Conservation (phyloP, 1,284 basidiomycete species). For the Melampsora americana region DNA sequence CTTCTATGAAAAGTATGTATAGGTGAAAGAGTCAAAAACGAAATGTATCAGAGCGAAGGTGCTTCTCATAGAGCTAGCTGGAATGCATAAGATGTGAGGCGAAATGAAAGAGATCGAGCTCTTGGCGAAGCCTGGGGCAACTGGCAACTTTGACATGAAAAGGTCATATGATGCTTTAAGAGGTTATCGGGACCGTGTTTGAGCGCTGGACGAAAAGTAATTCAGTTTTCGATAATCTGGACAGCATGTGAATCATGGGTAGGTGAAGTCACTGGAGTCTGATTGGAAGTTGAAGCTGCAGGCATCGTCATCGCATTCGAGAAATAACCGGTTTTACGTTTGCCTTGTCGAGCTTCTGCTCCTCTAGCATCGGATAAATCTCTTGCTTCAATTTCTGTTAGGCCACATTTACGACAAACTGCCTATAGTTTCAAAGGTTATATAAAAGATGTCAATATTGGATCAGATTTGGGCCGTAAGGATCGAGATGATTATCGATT, state of each 20-base stretch:
- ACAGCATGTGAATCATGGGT: background rate
- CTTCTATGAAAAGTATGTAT: no score
- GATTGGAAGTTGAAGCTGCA: slow-evolving; percentile 11
- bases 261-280: background rate
- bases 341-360: slow-evolving; percentile 13
- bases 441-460: background rate
- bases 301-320: slow-evolving; percentile 43
- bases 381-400: slow-evolving; percentile 28
- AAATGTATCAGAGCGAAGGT: no score
- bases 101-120: no score
- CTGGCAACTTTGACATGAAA: no score
- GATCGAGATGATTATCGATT: background rate
- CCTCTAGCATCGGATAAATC: slow-evolving; percentile 30
- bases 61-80: no score
- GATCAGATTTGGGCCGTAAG: background rate
- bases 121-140: no score
- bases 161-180: no score
- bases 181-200: no score
- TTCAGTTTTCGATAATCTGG: no score
- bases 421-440: slow-evolving; percentile 24
- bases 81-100: no score
- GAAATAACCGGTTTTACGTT: slow-evolving; percentile 36
- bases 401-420: slow-evolving; percentile 36
- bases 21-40: no score
- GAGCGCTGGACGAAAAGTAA: no score